Evolutionary conservation across 2,329 filamentous ascomycete species (phyloP).

Genomic region (Ilyonectria mors-panacis): DNA sequence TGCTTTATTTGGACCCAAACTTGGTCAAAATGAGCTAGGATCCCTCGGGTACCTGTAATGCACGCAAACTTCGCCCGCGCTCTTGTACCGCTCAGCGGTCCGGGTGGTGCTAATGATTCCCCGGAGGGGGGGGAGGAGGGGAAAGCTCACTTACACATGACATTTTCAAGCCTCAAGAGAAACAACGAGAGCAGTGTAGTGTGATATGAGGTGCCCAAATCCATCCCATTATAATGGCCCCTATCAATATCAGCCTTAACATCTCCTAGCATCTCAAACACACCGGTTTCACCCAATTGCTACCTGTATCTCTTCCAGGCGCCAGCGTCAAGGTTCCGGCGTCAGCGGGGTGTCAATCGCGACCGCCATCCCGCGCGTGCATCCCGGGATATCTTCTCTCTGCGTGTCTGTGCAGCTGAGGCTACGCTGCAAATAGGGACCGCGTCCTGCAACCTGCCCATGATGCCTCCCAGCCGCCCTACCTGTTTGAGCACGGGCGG

Average conservation of each 20-base stretch:
- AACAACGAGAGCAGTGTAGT: not conserved
- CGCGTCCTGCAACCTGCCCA: constrained; percentile 16
- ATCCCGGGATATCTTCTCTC: constrained; percentile 16
- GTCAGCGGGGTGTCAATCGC: not conserved
- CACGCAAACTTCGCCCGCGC: not conserved
- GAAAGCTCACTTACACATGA: not conserved
- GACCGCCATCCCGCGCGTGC: not conserved
- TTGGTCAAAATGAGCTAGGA: constrained; percentile 13
- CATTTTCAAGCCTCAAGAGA: not conserved
- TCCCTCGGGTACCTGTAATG: not conserved
- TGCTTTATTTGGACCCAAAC: not conserved
- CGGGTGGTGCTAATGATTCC: not conserved
- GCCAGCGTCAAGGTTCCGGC: constrained; percentile 3
- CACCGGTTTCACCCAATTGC: not conserved
- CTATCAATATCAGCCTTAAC: constrained; percentile 3
- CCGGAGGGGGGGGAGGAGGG: not conserved
- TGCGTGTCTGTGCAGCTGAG: constrained; percentile 21
- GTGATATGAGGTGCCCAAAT: not conserved
- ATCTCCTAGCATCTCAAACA: not conserved
- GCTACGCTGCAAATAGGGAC: constrained; percentile 18
- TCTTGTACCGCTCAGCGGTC: not conserved
- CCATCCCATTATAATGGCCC: not conserved
- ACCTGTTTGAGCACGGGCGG: constrained; percentile 25
- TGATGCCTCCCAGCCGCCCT: constrained; percentile 21
- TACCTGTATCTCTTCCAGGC: not conserved